Base-by-base conservation (phyloP, 164 flowering plant genomes). In the Umbellularia californica region DNA sequence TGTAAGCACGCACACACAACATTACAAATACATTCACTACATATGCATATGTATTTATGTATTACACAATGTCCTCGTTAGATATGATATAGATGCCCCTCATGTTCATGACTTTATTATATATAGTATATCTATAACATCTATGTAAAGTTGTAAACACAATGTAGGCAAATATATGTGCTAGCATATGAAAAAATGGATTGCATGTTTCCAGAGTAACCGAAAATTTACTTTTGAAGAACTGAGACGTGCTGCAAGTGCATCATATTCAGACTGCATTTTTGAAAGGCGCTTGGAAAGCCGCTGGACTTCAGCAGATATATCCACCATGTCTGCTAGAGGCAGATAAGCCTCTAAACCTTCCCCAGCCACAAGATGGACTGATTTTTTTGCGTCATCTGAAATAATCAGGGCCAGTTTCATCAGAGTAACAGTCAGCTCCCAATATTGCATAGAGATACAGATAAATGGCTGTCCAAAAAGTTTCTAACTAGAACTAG, bases 311-410 rank as follows among this genome's bases (percentile, higher is more conserved):
- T 94, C 97, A 63, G 97, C 83, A 77, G 97, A 87, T 70, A 92
- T 83, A 83, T 94, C 98, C 33, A 94, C 88, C 98, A 94, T 91
- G 71, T 89, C 95, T 55, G 94, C 90, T 72, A 94, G 95, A 47
- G 98, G 98, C 24, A 94, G 94, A 84, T 92, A 94, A 47, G 97
- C 97, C 81, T 92, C 98, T 50, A 94, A 83, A 23, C 98, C 95
- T 84, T 94, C 98, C 80, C 94, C 87, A 20, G 92, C 97, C 52
- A 94, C 97, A 70, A 94, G 87, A 75, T 92, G 98, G 55, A 94
- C 94, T 11, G 97, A 94, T 71, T 85, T 91, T 72, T 85, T 89
- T 75, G 89, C 96, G 86, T 89, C 87, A 25, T 81, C 98, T 94
- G 89, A 47, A 74, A 55, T 11, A 52, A 50, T 28, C 27, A 67